Conservation (phyloP, 768 basidiomycete species). For the Sarcodon aspratus region DNA sequence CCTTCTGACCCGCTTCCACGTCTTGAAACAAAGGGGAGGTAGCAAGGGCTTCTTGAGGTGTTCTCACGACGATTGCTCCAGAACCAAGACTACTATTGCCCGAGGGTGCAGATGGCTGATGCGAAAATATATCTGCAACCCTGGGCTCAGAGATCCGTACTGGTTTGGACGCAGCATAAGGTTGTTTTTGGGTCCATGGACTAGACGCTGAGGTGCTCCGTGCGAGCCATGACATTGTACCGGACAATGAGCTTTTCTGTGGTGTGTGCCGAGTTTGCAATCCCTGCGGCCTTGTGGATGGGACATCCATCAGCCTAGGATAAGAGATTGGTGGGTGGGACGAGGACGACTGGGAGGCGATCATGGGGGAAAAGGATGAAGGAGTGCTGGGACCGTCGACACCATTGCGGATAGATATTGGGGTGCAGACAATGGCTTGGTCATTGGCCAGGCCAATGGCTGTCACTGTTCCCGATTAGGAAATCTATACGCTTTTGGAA, state of each 20-base stretch:
- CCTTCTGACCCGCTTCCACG: constrained; percentile 7
- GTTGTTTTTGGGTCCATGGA: constrained; percentile 7
- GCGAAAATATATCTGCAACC: constrained; percentile 19
- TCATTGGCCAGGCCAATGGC: background rate
- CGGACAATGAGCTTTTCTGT: constrained; percentile 25
- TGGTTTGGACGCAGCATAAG: constrained; percentile 25
- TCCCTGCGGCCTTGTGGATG: background rate
- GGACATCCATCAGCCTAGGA: background rate
- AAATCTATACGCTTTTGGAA: no score
- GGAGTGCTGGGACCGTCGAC: background rate
- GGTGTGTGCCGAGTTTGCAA: constrained; percentile 5
- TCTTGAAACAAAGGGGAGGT: constrained; percentile 11
- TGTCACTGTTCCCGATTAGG: no score
- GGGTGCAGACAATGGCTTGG: background rate
- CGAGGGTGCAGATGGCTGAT: constrained; percentile 6
- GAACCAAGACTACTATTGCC: constrained; percentile 48
- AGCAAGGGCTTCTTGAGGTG: constrained; percentile 67
- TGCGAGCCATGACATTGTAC: constrained; percentile 31
- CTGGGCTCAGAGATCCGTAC: constrained; percentile 34
- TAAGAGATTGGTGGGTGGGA: background rate
- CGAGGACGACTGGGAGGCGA: no score
- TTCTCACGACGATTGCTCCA: constrained; percentile 67
- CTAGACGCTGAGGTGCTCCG: constrained; percentile 19
- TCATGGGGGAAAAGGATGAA: background rate
- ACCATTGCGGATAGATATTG: background rate